These are phyloP conservation scores for Geotrichum fermentans DNA, from an alignment of 1,139 yeast species.

Conservation along the genomic window DNA sequence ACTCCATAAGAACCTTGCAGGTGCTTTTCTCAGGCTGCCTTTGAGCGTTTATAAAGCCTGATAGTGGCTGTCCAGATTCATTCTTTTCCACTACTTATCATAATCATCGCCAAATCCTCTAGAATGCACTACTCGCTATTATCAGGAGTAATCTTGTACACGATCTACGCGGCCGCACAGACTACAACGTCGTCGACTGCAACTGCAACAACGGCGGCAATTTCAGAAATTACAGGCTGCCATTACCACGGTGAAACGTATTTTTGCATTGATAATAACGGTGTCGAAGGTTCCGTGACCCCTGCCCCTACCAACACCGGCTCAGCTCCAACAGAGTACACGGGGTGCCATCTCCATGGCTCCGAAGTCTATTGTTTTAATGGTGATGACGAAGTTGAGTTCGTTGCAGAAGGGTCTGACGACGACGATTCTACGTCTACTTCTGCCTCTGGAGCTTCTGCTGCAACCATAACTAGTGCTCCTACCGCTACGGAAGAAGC, in stretches of 20 bases:
- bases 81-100: too few relatives aligned
- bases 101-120: too few relatives aligned
- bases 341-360: slow-evolving; percentile 14
- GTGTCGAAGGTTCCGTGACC: slow-evolving; percentile 12
- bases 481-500: neutral
- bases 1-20: too few relatives aligned
- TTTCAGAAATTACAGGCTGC: slow-evolving; percentile 12
- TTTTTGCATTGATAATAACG: slow-evolving; percentile 7
- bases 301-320: slow-evolving; percentile 14
- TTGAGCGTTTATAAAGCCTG: too few relatives aligned
- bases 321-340: slow-evolving; percentile 13
- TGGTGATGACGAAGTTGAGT: slow-evolving; percentile 11
- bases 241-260: slow-evolving; percentile 12
- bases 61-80: too few relatives aligned
- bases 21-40: too few relatives aligned
- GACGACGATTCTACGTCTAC: neutral
- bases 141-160: too few relatives aligned
- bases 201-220: neutral
- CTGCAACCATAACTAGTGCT: too few relatives aligned
- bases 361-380: slow-evolving; percentile 5
- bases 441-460: too few relatives aligned
- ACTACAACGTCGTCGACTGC: neutral
- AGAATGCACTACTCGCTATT: too few relatives aligned
- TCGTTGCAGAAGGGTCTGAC: neutral
- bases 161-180: neutral